These are phyloP conservation scores for Pichia sorboxylosa DNA, from an alignment of 1,139 yeast species.

Conservation along the genomic window DNA sequence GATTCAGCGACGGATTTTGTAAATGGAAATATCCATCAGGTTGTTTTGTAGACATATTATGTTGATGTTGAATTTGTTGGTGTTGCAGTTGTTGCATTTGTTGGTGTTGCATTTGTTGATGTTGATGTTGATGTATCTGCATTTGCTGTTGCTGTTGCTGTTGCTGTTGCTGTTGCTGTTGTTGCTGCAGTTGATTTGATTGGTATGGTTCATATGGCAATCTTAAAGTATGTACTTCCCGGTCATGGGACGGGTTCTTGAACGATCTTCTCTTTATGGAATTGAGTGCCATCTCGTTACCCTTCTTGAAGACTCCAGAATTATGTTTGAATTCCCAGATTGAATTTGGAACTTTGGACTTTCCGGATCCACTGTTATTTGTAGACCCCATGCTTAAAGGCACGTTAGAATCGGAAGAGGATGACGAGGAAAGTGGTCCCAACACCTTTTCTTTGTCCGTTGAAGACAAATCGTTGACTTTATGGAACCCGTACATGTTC, in stretches of 20 bases:
- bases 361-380: not conserved
- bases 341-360: slow-evolving; percentile 1
- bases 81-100: not conserved
- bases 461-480: slow-evolving; percentile 34
- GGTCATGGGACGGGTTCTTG: slow-evolving; percentile 18
- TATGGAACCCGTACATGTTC: slow-evolving; percentile 73
- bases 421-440: not conserved
- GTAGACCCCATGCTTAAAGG: not conserved
- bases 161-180: not conserved
- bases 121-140: not conserved
- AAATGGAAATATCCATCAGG: too few relatives aligned
- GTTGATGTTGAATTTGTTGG: not conserved
- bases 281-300: slow-evolving; percentile 54
- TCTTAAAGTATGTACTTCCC: slow-evolving; percentile 19
- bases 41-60: too few relatives aligned
- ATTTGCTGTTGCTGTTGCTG: not conserved
- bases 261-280: slow-evolving; percentile 56
- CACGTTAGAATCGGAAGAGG: not conserved
- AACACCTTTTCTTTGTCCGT: not conserved
- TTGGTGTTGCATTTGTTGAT: not conserved
- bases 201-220: slow-evolving; percentile 11
- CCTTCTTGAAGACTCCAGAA: slow-evolving; percentile 64
- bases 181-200: not conserved
- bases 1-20: too few relatives aligned
- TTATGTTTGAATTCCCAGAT: slow-evolving; percentile 86